Percentiles rank a stretch among this genome's conserved stretches.
These are phyloP conservation scores for Pilatotrama ljubarskyi DNA, from an alignment of 768 basidiomycete genomes.

Conservation along the genomic window DNA sequence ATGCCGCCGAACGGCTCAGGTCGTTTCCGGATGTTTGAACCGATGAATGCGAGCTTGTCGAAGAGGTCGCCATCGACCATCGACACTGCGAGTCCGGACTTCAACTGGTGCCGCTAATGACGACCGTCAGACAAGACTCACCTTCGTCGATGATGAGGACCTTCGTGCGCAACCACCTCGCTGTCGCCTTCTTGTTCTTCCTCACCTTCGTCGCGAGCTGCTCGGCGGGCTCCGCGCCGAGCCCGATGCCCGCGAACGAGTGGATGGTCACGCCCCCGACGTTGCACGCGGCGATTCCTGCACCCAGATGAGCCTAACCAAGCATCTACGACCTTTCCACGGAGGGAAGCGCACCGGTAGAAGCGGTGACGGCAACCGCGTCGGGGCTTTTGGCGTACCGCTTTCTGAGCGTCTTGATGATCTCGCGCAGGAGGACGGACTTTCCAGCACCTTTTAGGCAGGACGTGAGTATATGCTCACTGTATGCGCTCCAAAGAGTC, in stretches of 20 bases:
- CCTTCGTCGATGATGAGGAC: conserved; percentile 86
- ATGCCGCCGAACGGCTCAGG: conserved; percentile 89
- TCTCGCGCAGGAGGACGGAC: conserved; percentile 90
- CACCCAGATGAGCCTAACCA: too few relatives aligned
- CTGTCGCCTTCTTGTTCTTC: conserved; percentile 81
- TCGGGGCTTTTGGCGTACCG: conserved; percentile 55
- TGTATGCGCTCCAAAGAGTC: not conserved
- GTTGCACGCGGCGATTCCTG: conserved; percentile 95
- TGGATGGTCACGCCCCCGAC: conserved; percentile 96
- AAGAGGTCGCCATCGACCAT: conserved; percentile 96
- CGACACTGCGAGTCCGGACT: conserved; percentile 60
- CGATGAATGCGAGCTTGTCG: conserved; percentile 84
- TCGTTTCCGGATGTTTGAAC: conserved; percentile 58
- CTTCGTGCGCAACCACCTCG: conserved; percentile 82
- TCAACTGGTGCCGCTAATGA: not conserved
- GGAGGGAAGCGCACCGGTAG: conserved; percentile 61
- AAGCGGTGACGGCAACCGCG: conserved; percentile 91
- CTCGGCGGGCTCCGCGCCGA: conserved; percentile 68
- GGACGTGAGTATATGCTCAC: conserved; percentile 11
- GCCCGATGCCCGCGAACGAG: conserved; percentile 92
- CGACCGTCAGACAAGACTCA: conserved; percentile 25
- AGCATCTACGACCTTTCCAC: too few relatives aligned
- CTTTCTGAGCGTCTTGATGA: conserved; percentile 72
- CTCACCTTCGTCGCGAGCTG: conserved; percentile 63
- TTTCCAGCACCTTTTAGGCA: conserved; percentile 82